A percentile compares a stretch with the other conserved stretches of the same genome.
phyloP scores from a whole-genome alignment of 768 basidiomycete genomes.

The Neoboletus brunneissimus region DNA sequence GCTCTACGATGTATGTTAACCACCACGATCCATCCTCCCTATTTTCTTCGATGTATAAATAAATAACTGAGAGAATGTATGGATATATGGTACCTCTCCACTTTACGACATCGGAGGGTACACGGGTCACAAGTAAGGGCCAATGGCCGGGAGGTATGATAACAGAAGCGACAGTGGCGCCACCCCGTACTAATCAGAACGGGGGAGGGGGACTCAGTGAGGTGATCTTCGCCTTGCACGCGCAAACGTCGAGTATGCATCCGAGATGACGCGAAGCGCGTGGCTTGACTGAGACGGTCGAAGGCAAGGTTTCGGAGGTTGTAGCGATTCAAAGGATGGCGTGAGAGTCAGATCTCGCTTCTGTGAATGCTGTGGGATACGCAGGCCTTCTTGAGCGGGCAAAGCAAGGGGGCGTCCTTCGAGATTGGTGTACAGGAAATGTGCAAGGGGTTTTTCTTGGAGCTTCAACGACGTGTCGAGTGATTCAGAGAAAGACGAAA shows the following conservation, averaged over 20 bases:
- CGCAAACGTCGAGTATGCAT: constrained; percentile 23
- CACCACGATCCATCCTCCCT: background rate
- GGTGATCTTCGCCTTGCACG: constrained; percentile 14
- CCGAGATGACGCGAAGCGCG: constrained; percentile 28
- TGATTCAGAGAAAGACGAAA: constrained; percentile 6
- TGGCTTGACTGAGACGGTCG: constrained; percentile 11
- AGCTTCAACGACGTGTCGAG: constrained; percentile 6
- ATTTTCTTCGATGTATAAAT: background rate
- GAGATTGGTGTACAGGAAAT: constrained; percentile 19
- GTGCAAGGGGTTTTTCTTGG: constrained; percentile 9
- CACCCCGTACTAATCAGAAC: background rate
- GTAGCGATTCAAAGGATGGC: constrained; percentile 2
- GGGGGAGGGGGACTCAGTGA: background rate
- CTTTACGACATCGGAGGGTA: background rate
- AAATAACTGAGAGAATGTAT: background rate
- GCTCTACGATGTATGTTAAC: background rate
- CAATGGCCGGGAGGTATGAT: background rate
- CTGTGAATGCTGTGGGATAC: constrained; percentile 2
- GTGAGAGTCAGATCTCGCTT: constrained; percentile 13
- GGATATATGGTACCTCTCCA: background rate
- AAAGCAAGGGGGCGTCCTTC: constrained; percentile 13
- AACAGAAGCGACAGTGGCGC: background rate
- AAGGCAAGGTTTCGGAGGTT: constrained; percentile 4
- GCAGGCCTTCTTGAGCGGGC: constrained; percentile 12
- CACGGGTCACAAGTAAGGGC: background rate